Evolutionary conservation across 257 asterid species (phyloP), one percentile per base, ranked within the genome.

Genomic region (Solanum arcanum): DNA sequence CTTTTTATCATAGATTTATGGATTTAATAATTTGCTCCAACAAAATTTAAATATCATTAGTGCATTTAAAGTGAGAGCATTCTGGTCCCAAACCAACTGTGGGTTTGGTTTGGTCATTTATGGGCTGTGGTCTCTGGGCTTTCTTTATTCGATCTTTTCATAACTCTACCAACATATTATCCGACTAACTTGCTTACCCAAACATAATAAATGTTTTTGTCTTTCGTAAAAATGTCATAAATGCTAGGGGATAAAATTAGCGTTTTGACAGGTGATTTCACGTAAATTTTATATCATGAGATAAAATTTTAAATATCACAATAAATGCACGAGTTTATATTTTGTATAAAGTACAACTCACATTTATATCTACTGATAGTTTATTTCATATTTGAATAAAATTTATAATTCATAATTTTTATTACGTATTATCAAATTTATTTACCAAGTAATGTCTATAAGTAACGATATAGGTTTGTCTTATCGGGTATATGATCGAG

Each of bases 71-170:
- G 1, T 52, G 84, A 77, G 25, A 78, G 41, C 16, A 25, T 46
- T 78, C 41, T 77, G 83, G 41, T 46, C 14, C 84, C 64, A 27
- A 44, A 77, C 39, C 15, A 77, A 77, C 39, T 77, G 25, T 21
- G 29, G 39, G 62, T 77, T 77, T 77, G 39, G 62, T 77, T 77
- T 44, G 16, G 41, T 44, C 84, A 78, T 78, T 46, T 78, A 46
- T 78, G 66, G 84, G 66, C 66, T 15, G 42, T 46, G 66, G 64
- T 16, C 64, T 46, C 25, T 46, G 66, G 66, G 84, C 64, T 25
- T 46, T 77, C 35, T 42, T 25, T 77, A n/a, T n/a, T 77, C 59
- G 83, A 41, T 1, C 8, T 12, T 39, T 39, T 39, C 33, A 12
- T 3, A 13, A 42, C 18, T 6, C 64, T 16, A 20, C 25, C 12